Percentiles rank a stretch among this genome's conserved stretches.
phyloP scores from a whole-genome alignment of 257 asterid species.

The Ligustrum vulgare region DNA sequence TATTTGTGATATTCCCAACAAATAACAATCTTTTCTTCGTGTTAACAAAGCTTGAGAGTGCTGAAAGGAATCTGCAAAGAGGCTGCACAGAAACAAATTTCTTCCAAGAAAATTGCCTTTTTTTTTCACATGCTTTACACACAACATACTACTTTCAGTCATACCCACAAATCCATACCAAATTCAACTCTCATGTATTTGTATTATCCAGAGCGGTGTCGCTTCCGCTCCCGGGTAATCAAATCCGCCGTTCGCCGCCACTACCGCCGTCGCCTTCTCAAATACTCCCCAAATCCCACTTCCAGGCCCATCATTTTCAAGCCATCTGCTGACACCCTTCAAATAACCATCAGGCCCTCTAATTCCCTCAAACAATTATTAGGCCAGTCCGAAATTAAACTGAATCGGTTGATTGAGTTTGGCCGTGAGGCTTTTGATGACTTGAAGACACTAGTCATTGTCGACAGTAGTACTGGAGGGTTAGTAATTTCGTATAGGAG shows the following conservation, averaged over 20 bases:
- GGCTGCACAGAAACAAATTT: neutral
- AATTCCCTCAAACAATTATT: slow-evolving; percentile 40
- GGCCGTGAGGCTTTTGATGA: slow-evolving; percentile 66
- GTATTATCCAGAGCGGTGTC: slow-evolving; percentile 33
- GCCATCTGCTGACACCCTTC: slow-evolving; percentile 63
- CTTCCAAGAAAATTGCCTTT: neutral
- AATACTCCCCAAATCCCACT: slow-evolving; percentile 36
- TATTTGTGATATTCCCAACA: too few relatives aligned
- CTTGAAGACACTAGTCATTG: slow-evolving; percentile 51
- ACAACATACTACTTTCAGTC: neutral
- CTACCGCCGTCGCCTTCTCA: slow-evolving; percentile 72
- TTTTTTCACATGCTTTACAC: neutral
- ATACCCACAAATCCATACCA: neutral
- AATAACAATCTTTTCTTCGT: neutral
- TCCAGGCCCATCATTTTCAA: slow-evolving; percentile 42
- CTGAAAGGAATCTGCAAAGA: neutral
- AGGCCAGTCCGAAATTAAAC: slow-evolving; percentile 36
- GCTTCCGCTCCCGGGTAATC: slow-evolving; percentile 22
- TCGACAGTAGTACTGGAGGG: slow-evolving; percentile 43
- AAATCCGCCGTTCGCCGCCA: slow-evolving; percentile 61
- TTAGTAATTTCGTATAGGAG: slow-evolving; percentile 66
- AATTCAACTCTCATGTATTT: slow-evolving; percentile 33
- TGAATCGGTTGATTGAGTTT: slow-evolving; percentile 40
- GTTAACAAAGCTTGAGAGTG: neutral
- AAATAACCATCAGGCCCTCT: slow-evolving; percentile 53